A percentile compares a stretch with the other conserved stretches of the same genome.
Evolutionary conservation across 768 basidiomycete species (phyloP).

Genomic region (Termitomyces titanicus): DNA sequence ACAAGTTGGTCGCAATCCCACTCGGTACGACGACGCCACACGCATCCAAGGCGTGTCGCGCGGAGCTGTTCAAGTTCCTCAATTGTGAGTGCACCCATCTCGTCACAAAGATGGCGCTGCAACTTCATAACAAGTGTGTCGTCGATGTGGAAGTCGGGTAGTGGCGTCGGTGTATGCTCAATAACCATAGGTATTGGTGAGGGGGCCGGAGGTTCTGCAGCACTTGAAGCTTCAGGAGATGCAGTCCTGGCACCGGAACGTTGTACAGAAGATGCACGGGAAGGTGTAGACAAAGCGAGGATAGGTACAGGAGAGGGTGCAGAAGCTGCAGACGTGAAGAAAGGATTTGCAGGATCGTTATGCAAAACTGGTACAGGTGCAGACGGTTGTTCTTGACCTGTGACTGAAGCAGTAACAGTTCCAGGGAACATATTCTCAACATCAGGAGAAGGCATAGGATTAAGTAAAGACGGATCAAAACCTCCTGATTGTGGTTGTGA

Average conservation of each 20-base stretch:
- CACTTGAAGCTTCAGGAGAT: slow-evolving; percentile 15
- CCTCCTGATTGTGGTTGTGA: slow-evolving; percentile 33
- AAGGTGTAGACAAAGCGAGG: slow-evolving; percentile 18
- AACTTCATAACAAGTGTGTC: slow-evolving; percentile 47
- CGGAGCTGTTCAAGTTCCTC: slow-evolving; percentile 95
- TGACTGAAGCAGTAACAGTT: slow-evolving; percentile 1
- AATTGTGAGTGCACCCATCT: slow-evolving; percentile 62
- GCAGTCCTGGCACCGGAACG: slow-evolving; percentile 11
- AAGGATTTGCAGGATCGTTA: slow-evolving; percentile 18
- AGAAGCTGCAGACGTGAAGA: slow-evolving; percentile 9
- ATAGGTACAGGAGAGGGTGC: slow-evolving; percentile 4
- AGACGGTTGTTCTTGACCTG: slow-evolving; percentile 1
- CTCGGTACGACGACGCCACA: slow-evolving; percentile 80
- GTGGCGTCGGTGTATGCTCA: slow-evolving; percentile 62
- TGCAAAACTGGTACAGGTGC: slow-evolving; percentile 6
- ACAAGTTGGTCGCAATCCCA: slow-evolving; percentile 81
- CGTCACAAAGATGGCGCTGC: slow-evolving; percentile 40
- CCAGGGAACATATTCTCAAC: slow-evolving; percentile 20
- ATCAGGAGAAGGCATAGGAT: slow-evolving; percentile 39
- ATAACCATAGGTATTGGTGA: slow-evolving; percentile 43
- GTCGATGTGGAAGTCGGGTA: slow-evolving; percentile 76
- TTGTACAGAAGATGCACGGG: slow-evolving; percentile 13
- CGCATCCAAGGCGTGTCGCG: slow-evolving; percentile 69
- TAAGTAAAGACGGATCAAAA: slow-evolving; percentile 51
- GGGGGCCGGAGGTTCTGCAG: slow-evolving; percentile 3